Base-by-base conservation (phyloP, 371 early-diverging fungal species). In the Actinomortierella wolfii region DNA sequence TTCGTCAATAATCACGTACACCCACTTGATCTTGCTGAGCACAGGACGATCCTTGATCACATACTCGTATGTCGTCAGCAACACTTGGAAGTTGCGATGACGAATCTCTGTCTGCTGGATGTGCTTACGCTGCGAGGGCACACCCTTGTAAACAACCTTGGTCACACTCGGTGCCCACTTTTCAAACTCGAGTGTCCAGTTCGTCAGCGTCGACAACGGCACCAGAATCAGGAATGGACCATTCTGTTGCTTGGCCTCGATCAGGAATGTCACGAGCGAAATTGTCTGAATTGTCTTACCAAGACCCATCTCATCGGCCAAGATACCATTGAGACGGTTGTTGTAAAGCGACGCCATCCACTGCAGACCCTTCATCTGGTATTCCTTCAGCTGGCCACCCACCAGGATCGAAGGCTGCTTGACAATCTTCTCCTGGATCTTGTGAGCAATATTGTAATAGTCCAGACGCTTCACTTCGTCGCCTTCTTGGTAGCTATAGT, bases 281-380 rank as follows among this genome's bases (percentile, higher is more conserved):
- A 99, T 94, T 6, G 99, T 98, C 78, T 99, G 99, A 59, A 99
- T 94, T 3, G 97, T 96, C 80, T 97, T 96, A 23, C 96, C 97
- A 15, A 97, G 77, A 26, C 97, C 96, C 99, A 98, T 99, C 83
- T 99, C 99, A 78, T 99, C 99, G 34, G 98, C 97, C 67, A 99
- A 77, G 61, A 99, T 99, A 41, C 99, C 99, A 78, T 97, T 97
- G 66, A 96, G 77, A 29, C 91, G 78, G 70, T 97, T 98, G 75
- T 97, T 96, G 83, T 97, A 99, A 42, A 99, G 80, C 13, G 97
- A 95, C 15, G 96, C 89, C 91, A 99, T 95, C 99, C 99, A 99
- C 80, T 99, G 91, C 8, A 99, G 83, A 46, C 99, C 99, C 74
- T 95, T 96, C 71, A 99, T 59, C 83, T 99, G 99, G 77, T 99